phyloP scores from a whole-genome alignment of 1,139 yeast species.

The Schwanniomyces etchellsii region DNA sequence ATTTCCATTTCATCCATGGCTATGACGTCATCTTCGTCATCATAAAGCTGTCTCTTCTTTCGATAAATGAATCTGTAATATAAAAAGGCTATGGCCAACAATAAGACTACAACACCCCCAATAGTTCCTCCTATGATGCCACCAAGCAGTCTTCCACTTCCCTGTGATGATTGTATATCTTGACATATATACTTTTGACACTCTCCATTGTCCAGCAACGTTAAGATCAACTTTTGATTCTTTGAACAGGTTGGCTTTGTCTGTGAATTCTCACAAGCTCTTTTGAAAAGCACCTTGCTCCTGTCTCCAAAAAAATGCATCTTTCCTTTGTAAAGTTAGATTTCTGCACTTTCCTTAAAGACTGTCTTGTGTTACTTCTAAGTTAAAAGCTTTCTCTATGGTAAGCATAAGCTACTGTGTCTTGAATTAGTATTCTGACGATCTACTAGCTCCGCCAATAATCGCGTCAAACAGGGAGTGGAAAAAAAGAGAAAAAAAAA shows the following conservation, averaged over 20 bases:
- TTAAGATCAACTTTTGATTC: conserved; percentile 48
- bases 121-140: conserved; percentile 64
- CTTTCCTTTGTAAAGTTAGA: too few relatives aligned
- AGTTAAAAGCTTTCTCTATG: too few relatives aligned
- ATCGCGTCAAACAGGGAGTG: too few relatives aligned
- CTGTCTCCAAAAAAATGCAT: too few relatives aligned
- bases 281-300: neutral
- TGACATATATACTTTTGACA: conserved; percentile 59
- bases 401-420: too few relatives aligned
- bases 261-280: neutral
- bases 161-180: conserved; percentile 11
- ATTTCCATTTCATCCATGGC: conserved; percentile 14
- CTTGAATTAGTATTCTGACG: too few relatives aligned
- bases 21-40: conserved; percentile 23
- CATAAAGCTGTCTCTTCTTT: conserved; percentile 19
- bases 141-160: conserved; percentile 32
- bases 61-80: conserved; percentile 29
- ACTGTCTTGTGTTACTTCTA: too few relatives aligned
- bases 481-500: too few relatives aligned
- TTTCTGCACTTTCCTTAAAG: too few relatives aligned
- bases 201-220: conserved; percentile 47
- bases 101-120: conserved; percentile 42
- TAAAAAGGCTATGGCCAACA: conserved; percentile 25
- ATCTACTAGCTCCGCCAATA: too few relatives aligned
- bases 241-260: conserved; percentile 36